Conservation (phyloP, 768 basidiomycete genomes). For the Lactarius akahatsu region DNA sequence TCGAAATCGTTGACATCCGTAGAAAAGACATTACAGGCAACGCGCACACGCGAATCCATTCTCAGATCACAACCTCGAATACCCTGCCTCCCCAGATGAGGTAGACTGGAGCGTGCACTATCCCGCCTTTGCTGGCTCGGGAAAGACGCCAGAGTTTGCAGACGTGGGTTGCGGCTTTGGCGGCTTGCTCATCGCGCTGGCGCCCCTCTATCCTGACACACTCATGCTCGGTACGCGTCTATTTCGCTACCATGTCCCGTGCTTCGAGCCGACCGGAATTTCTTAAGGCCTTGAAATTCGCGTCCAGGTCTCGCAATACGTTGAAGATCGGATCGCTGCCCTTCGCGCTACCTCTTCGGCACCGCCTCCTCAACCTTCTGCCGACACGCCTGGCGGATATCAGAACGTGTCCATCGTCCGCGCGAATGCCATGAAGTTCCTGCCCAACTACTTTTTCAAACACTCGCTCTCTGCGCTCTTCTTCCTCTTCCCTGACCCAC, state of each 20-base stretch:
- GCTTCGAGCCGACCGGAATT: constrained; percentile 8
- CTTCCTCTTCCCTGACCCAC: constrained; percentile 98
- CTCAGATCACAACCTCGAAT: constrained; percentile 85
- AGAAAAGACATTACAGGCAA: constrained; percentile 86
- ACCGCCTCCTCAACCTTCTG: constrained; percentile 15
- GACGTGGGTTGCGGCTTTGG: constrained; percentile 99
- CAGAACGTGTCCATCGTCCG: constrained; percentile 92
- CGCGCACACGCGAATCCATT: constrained; percentile 85
- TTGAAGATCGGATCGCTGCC: constrained; percentile 91
- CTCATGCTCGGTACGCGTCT: constrained; percentile 81
- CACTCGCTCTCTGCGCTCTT: constrained; percentile 90
- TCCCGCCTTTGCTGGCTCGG: constrained; percentile 59
- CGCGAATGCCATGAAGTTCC: constrained; percentile 98
- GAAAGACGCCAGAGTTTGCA: constrained; percentile 84
- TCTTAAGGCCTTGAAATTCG: constrained; percentile 91
- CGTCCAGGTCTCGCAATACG: constrained; percentile 94
- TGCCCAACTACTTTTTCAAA: constrained; percentile 93
- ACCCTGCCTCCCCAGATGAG: constrained; percentile 70
- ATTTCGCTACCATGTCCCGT: not conserved
- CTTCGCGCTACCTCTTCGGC: constrained; percentile 62
- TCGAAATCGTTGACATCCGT: constrained; percentile 3
- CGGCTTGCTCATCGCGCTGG: constrained; percentile 84
- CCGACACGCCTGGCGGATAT: constrained; percentile 48
- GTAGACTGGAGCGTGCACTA: constrained; percentile 86
- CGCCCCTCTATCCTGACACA: constrained; percentile 86